Conservation (phyloP, 2,329 filamentous ascomycete genomes). For the Aspergillus jensenii region DNA sequence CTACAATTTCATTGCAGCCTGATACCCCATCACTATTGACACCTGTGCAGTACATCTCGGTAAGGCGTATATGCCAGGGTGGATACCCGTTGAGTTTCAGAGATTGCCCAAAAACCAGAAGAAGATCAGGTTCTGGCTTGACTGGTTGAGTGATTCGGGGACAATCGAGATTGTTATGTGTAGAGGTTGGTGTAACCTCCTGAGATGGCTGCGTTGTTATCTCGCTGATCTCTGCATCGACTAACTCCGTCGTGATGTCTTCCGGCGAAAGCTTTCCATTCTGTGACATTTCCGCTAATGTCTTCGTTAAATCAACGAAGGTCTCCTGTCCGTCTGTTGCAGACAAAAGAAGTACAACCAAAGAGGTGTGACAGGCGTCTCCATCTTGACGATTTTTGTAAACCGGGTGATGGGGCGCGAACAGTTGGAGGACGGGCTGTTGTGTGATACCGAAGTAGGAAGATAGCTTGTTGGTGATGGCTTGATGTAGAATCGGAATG, state of each 20-base stretch:
- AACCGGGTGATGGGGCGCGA: slow-evolving; percentile 67
- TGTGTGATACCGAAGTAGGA: slow-evolving; percentile 76
- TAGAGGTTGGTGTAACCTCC: slow-evolving; percentile 5
- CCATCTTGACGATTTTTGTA: slow-evolving; percentile 25
- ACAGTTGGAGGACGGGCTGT: slow-evolving; percentile 70
- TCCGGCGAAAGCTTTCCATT: slow-evolving; percentile 74
- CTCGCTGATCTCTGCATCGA: slow-evolving; percentile 81
- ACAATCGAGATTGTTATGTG: background rate
- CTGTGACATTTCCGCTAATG: slow-evolving; percentile 92
- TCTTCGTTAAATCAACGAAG: slow-evolving; percentile 91
- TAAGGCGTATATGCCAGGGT: slow-evolving; percentile 92
- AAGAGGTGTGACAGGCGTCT: slow-evolving; percentile 25
- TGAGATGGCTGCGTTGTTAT: slow-evolving; percentile 42
- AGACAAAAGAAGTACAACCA: slow-evolving; percentile 76
- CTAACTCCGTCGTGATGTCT: slow-evolving; percentile 81
- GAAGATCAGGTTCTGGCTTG: slow-evolving; percentile 84
- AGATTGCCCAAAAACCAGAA: slow-evolving; percentile 81
- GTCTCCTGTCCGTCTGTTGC: slow-evolving; percentile 88
- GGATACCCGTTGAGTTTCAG: slow-evolving; percentile 89
- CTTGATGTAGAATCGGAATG: slow-evolving; percentile 78
- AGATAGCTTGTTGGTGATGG: slow-evolving; percentile 74
- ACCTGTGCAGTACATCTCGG: slow-evolving; percentile 78
- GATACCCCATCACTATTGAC: slow-evolving; percentile 38
- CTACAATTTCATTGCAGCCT: slow-evolving; percentile 57
- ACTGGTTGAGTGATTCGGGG: slow-evolving; percentile 43